Base-by-base conservation (phyloP, 345 rosid genomes). In the Trapa incisa region DNA sequence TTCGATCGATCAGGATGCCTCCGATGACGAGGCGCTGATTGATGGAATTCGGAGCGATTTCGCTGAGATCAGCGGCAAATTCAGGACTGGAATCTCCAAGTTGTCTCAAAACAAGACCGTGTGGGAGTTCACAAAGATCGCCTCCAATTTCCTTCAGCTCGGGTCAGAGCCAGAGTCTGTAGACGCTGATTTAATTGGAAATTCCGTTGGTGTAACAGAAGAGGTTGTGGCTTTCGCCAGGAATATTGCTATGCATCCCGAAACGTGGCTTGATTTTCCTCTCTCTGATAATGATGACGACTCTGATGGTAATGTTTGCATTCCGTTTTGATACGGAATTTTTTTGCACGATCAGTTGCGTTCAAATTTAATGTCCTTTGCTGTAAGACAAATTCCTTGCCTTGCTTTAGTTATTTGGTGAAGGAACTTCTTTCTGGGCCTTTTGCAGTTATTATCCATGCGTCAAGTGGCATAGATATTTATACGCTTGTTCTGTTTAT, bases 221-320 rank as follows among this genome's bases (percentile, higher is more conserved):
- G 99, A 91, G 70, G 96, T 85, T 7, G 75, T 91, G 6, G 80
- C 84, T 37, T 94, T 94, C 65, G 96, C 89, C 4, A 87, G 84
- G 75, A 89, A 91, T 72, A 73, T 89, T 37, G 84, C 96, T n/a
- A 77, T 82, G 96, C 96, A 94, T 86, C 96, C 96, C 1, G 91
- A 84, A 77, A 91, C 99, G 71, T 94, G 99, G 99, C 75, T 91
- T 2, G 90, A 89, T 78, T 94, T 94, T 70, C 97, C 96, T 37
- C 73, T 89, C 8, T 85, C 83, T 9, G 88, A 85, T 4, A 80
- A 79, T 6, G 80, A 78, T 48, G 87, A 80, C 37, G 85, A 80
- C 66, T 91, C 86, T 67, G 93, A 91, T 69, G 97, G 97, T 89
- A 76, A 41, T 47, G 42, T 60, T 68, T 56, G 41, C 39, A 7